Evolutionary conservation across 164 flowering plant genomes (phyloP).

Genomic region (Vitis rupestris): DNA sequence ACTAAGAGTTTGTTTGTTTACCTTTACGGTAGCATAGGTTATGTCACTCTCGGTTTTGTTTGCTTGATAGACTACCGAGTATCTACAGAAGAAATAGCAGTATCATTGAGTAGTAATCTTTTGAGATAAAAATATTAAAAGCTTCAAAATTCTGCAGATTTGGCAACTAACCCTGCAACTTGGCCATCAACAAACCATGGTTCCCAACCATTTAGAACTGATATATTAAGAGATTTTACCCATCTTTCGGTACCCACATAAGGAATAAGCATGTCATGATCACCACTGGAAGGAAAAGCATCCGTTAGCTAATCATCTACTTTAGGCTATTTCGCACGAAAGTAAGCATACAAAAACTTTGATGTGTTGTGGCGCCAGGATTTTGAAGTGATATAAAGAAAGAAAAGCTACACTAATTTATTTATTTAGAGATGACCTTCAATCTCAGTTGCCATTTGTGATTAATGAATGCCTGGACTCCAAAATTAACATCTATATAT

Average conservation of each 20-base stretch:
- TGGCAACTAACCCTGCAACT: constrained; percentile 22
- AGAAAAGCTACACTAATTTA: neutral
- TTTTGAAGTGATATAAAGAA: neutral
- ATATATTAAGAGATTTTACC: constrained; percentile 17
- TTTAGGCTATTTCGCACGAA: too few species aligned
- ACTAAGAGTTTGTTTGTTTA: too few species aligned
- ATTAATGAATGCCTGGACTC: neutral
- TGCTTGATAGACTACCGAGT: too few species aligned
- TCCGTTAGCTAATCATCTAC: neutral
- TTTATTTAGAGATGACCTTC: neutral
- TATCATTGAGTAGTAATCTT: too few species aligned
- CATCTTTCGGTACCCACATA: constrained; percentile 18
- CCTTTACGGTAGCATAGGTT: too few species aligned
- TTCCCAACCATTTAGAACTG: constrained; percentile 8
- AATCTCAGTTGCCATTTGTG: neutral
- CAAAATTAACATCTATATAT: neutral
- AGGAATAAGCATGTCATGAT: constrained; percentile 22
- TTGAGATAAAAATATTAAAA: neutral
- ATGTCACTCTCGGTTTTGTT: too few species aligned
- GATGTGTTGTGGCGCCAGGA: too few species aligned
- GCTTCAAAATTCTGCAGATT: neutral
- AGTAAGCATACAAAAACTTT: too few species aligned
- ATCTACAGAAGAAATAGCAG: too few species aligned
- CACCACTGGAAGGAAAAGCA: constrained; percentile 15
- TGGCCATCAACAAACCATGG: constrained; percentile 29